A percentile compares a stretch with the other conserved stretches of the same genome.
phyloP scores from a whole-genome alignment of 148 eudicot genomes.

The Rhododendron kiyosumense region DNA sequence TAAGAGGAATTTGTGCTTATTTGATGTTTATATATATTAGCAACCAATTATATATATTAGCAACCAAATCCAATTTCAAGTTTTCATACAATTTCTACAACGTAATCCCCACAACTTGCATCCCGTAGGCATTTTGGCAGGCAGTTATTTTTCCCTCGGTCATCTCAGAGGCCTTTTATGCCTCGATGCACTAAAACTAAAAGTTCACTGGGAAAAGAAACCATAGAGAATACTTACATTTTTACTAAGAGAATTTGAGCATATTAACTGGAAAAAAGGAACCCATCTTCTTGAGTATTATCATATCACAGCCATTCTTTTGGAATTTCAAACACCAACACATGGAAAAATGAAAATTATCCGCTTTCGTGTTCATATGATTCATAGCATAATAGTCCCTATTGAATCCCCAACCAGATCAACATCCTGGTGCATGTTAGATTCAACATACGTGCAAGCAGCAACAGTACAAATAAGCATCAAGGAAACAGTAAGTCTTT shows the following conservation, averaged over 20 bases:
- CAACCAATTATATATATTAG: no score
- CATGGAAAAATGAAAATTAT: no score
- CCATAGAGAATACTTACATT: background rate
- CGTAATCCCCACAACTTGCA: no score
- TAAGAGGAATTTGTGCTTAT: no score
- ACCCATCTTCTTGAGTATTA: background rate
- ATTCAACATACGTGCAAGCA: background rate
- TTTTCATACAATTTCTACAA: no score
- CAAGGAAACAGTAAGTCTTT: background rate
- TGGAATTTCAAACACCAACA: background rate
- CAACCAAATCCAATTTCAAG: no score
- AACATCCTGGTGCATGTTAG: background rate
- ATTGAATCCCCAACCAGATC: background rate
- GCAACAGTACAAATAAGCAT: background rate
- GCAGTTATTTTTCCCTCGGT: no score
- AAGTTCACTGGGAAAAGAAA: background rate
- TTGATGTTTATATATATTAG: no score
- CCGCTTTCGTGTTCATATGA: background rate
- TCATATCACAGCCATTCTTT: background rate
- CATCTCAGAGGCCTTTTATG: no score
- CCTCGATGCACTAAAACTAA: background rate
- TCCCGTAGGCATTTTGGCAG: no score
- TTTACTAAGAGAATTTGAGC: background rate
- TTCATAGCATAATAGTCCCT: background rate
- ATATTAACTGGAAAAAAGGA: background rate